Evolutionary conservation across 345 rosid genomes (phyloP), one percentile per base, ranked within the genome.

Genomic region (Cardamine resedifolia): DNA sequence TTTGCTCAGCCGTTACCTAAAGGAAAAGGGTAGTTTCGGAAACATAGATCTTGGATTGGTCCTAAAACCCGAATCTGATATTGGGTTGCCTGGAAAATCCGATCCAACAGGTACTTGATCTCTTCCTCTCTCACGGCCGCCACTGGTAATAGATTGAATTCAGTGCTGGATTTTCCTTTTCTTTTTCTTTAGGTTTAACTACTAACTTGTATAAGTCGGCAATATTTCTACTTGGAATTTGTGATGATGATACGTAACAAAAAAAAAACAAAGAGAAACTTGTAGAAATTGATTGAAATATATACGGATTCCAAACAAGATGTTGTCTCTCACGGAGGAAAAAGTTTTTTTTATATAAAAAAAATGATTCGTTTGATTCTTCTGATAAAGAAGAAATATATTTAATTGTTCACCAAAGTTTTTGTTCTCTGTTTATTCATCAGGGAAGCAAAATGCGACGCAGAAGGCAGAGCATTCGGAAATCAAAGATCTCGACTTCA

Each of bases 1-100:
- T 66, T 89, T 80, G 55, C 78, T 91, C 76, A 89, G 93, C 78
- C 88, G 83, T 60, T 85, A 81, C 75, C 77, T 87, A 80, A 89
- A 84, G 81, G 91, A 78, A 70, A 88, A 82, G 66, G 81, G 87
- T 43, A 85, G 70, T 57, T 68, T 78, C 43, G 88, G 86, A 5
- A 84, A 81, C 69, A 70, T 89, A 58, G 53, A 64, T 38, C 70
- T 75, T 41, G 84, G 71, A 2, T 64, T 81, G 15, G 31, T 20
- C 61, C 61, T 55, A 12, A 75, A 62, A 71, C 65, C 79, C 49
- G 20, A 27, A 15, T 60, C 50, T 38, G 38, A 16, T 75, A 14
- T 75, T 41, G 19, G 24, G 11, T 59, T 61, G 2, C 10, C 64
- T 49, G 58, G 53, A 39, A 38, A 38, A 26, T 56, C 71, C 38